Evolutionary conservation across 345 rosid species (phyloP), one percentile per base, ranked within the genome.

Genomic region (Salix suchowensis): DNA sequence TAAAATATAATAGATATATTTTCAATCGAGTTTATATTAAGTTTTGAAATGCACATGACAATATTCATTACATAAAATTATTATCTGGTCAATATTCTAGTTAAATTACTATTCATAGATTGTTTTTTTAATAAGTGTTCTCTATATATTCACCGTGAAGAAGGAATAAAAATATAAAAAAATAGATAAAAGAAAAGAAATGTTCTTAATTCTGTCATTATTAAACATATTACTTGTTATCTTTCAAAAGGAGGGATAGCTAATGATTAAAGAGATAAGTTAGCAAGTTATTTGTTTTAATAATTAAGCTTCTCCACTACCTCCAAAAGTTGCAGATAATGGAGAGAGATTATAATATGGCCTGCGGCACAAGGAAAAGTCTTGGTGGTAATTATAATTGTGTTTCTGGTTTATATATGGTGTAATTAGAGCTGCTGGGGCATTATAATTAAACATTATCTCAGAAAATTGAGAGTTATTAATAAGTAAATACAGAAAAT

Each of bases 241-340:
- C 16, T 61, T 40, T 18, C 37, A 61, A 76, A 76, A 73, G 75
- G 81, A 55, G 80, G 83, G 37, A 79, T 34, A 54, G 55, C 40
- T 28, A 74, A 79, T 83, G 76, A 79, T 79, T 73, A 36, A 65
- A 73, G 15, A n/a, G 62, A 62, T 72, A 16, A 68, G 77, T 67
- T 28, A 37, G 36, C 16, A 65, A 69, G 71, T 37, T 26, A 72
- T 36, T 2, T 30, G 4, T 4, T 71, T 50, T 10, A 2, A 34
- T 72, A n/a, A 18, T 55, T 14, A 19, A 23, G 37, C 1, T 71
- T 26, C 21, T 48, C 39, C 70, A 36, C 18, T 19, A 34, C n/a
- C 23, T 13, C 1, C 61, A 58, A 23, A 58, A 11, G 13, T 58
- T n/a, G 4, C 9, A 58, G 23, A 58, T n/a, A 10, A 58, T 58